These are phyloP conservation scores for Paxillus involutus DNA, from an alignment of 768 basidiomycete species.

Conservation along the genomic window DNA sequence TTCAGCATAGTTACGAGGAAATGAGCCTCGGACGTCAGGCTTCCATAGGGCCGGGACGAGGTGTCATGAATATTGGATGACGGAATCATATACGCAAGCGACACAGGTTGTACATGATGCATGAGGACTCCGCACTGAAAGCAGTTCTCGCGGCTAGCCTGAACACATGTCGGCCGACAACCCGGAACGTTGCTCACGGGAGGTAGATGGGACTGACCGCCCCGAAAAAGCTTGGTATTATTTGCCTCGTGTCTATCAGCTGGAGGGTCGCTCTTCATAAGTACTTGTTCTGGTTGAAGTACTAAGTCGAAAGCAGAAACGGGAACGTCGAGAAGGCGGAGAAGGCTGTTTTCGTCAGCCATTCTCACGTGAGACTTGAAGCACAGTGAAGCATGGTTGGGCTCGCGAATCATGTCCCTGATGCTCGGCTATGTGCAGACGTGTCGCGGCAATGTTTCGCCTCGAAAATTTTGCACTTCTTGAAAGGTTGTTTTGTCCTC, in stretches of 20 bases:
- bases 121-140: constrained; percentile 23
- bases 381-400: too few relatives aligned
- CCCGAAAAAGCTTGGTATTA: constrained; percentile 7
- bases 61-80: constrained; percentile 8
- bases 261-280: background rate
- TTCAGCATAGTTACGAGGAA: constrained; percentile 17
- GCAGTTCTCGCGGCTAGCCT: background rate
- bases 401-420: constrained; percentile 1
- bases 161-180: constrained; percentile 8
- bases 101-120: constrained; percentile 4
- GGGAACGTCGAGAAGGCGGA: background rate
- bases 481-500: background rate
- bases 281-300: too few relatives aligned
- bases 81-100: constrained; percentile 16
- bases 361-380: too few relatives aligned
- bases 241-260: constrained; percentile 5
- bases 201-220: background rate
- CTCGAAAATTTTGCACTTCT: background rate
- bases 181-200: background rate
- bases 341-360: background rate
- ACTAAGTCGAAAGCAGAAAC: background rate
- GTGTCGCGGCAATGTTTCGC: background rate
- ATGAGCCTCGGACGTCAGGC: constrained; percentile 11
- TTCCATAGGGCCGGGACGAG: constrained; percentile 16
- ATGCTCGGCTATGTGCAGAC: too few relatives aligned